Base-by-base conservation (phyloP, 768 basidiomycete genomes). In the Candolleomyces eurysporus region DNA sequence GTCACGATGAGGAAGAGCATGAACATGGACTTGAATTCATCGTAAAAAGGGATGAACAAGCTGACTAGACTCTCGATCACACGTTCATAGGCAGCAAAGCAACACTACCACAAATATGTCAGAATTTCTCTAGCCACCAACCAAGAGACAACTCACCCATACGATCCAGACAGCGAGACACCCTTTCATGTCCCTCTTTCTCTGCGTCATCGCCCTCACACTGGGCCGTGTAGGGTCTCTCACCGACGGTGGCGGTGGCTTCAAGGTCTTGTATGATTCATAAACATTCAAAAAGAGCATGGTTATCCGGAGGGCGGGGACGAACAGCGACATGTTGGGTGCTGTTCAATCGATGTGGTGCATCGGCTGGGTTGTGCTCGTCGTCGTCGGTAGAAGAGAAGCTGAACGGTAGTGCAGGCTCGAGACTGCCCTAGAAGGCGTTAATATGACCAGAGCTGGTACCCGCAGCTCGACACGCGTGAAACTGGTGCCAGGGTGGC, bases 111-210 rank as follows among this genome's bases (percentile, higher is more conserved):
- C 36, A 36, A 36, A 36, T 36, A 7, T 36, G 36, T 36, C 11
- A 36, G 36, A 11, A 17, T 26, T n/a, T 39, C 6, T 14, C 22
- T 6, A 54, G 31, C 32, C 2, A 19, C 5, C 32, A 8, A 31
- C 32, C 31, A 31, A 32, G 16, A 32, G 10, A 54, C 19, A 57
- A 73, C 78, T 75, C 75, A 91, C 92, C 90, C 91, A 94, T 64
- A 94, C 86, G 48, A 91, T 79, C 93, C 93, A 94, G 14, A 94
- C 84, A 42, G 90, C 85, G 52, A 94, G 76, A 69, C 86, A 87
- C 19, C 92, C 91, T 72, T 94, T 94, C 82, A 94, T 89, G 68
- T 88, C 85, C 62, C 92, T 83, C 72, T 94, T 94, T 67, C 92
- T 80, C 71, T 89, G 88, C 26, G 87, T 82, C 64, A 88, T 70